A percentile compares a stretch with the other conserved stretches of the same genome.
Evolutionary conservation across 139 green algal genomes (phyloP).

Genomic region (Nannochloris sp.): DNA sequence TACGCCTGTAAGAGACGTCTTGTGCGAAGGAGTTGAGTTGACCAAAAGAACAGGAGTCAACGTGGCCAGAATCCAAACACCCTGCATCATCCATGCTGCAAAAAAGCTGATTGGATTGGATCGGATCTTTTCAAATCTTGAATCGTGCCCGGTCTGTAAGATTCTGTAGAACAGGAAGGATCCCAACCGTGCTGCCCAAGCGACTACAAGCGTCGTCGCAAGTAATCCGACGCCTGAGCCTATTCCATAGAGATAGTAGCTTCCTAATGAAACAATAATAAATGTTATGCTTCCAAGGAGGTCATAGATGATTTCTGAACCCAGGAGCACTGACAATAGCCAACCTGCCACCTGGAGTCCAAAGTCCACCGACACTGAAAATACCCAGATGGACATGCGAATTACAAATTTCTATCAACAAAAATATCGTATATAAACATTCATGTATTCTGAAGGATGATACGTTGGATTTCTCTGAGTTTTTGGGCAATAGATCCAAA

Average conservation of each 20-base stretch:
- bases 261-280: slow-evolving; percentile 28
- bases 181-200: slow-evolving; percentile 67
- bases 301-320: slow-evolving; percentile 75
- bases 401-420: not conserved
- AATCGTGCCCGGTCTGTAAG: slow-evolving; percentile 56
- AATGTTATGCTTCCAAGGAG: slow-evolving; percentile 49
- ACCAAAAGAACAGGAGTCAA: slow-evolving; percentile 60
- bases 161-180: slow-evolving; percentile 64
- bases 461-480: not conserved
- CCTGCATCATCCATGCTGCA: slow-evolving; percentile 62
- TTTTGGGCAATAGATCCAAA: slow-evolving; percentile 48
- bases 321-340: slow-evolving; percentile 11
- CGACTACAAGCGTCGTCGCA: slow-evolving; percentile 47
- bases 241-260: slow-evolving; percentile 12
- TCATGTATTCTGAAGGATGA: not conserved
- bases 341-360: slow-evolving; percentile 32
- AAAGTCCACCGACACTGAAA: slow-evolving; percentile 20
- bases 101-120: slow-evolving; percentile 48
- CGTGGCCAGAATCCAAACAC: slow-evolving; percentile 71
- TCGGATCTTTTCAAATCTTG: slow-evolving; percentile 66
- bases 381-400: not conserved
- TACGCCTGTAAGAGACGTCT: too few species aligned
- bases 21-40: slow-evolving; percentile 34
- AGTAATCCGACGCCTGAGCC: slow-evolving; percentile 15
- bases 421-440: not conserved